phyloP scores from a whole-genome alignment of 768 basidiomycete genomes.

The Pulveroboletus sp. region DNA sequence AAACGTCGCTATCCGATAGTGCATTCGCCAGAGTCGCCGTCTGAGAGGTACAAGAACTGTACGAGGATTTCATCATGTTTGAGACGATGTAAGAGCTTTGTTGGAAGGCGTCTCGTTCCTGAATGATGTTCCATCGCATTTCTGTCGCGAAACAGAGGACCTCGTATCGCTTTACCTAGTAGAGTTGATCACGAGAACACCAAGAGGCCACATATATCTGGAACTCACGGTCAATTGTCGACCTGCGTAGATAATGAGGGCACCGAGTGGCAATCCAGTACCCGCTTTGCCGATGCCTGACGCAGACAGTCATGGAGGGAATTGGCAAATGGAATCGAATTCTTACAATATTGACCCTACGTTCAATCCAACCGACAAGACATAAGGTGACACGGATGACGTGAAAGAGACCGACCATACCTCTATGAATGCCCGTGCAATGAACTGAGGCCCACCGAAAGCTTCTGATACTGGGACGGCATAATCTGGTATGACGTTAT shows the following conservation, averaged over 20 bases:
- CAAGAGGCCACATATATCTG: not conserved
- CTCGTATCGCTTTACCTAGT: slow-evolving; percentile 25
- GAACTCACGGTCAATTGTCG: slow-evolving; percentile 23
- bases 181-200: not conserved
- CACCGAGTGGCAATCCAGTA: slow-evolving; percentile 23
- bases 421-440: slow-evolving; percentile 25
- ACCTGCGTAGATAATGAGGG: slow-evolving; percentile 18
- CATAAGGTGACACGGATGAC: not conserved
- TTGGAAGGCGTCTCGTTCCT: slow-evolving; percentile 4
- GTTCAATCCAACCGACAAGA: not conserved
- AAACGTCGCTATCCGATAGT: slow-evolving; percentile 15
- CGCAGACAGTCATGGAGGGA: not conserved
- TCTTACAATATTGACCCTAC: slow-evolving; percentile 27
- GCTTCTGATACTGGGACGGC: slow-evolving; percentile 27
- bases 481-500: slow-evolving; percentile 27
- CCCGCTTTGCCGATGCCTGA: slow-evolving; percentile 26
- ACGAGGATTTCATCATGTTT: not conserved
- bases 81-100: slow-evolving; percentile 22
- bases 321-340: not conserved
- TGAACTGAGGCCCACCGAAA: slow-evolving; percentile 24
- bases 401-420: slow-evolving; percentile 1
- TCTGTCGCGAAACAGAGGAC: slow-evolving; percentile 26
- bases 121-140: slow-evolving; percentile 22
- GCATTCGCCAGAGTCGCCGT: not conserved
- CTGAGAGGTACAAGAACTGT: not conserved